Base-by-base conservation (phyloP, 768 basidiomycete species). In the Boletus reticuloceps region DNA sequence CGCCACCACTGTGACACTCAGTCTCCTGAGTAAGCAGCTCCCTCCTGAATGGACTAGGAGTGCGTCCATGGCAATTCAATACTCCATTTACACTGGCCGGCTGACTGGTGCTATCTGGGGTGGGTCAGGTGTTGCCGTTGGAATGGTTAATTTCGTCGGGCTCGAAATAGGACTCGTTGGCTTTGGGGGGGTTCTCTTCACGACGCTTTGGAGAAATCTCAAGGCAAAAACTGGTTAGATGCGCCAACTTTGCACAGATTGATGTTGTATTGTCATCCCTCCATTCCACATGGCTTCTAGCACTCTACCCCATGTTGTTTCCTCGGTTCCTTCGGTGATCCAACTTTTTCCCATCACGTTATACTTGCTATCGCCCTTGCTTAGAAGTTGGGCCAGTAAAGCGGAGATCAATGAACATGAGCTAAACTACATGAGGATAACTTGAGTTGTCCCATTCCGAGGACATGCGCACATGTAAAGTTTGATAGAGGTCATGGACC, bases 31-130 rank as follows among this genome's bases (percentile, higher is more conserved):
- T 57, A 89, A 89, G 68, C 86, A 86, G 66, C 75, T 88, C 31
- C 86, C 87, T 2, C 74, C 77, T 7, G 69, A 72, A 54, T 88
- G 83, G 82, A 88, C 86, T 61, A 74, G 75, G 27, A 73, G 75
- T 27, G 76, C 76, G n/a, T 76, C 78, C 34, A 67, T 86, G 66
- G 77, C 74, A 8, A 83, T 89, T 41, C 86, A 87, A 64, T 88
- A 84, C 59, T 84, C 84, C 69, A 88, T 84, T 61, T 88, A 82
- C 62, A 68, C 73, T 1, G 86, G 87, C n/a, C 75, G 86, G 6
- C 80, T 85, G 13, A 77, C 79, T 6, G 87, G 86, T 0, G 84
- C 85, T 6, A 74, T 89, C 32, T 84, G 84, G 78, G 88, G 86
- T 43, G 88, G 85, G 6, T 78, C 79, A 12, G 86, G 86, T 20